phyloP scores from a whole-genome alignment of 2,329 filamentous ascomycete species.

The Onygenales sp. region DNA sequence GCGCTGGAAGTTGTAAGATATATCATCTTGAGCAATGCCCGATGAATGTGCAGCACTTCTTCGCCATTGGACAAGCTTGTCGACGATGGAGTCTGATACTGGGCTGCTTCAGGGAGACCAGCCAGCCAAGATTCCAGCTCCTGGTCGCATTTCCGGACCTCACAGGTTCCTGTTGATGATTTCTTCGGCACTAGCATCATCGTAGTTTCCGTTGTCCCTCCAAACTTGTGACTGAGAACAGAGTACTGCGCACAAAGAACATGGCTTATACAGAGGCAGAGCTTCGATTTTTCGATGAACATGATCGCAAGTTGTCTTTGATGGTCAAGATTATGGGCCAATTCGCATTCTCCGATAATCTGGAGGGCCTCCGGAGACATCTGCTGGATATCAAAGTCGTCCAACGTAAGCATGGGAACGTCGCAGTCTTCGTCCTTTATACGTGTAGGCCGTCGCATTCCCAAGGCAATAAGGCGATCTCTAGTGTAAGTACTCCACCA shows the following conservation, averaged over 20 bases:
- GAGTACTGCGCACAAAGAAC: slow-evolving; percentile 89
- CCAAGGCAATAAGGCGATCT: slow-evolving; percentile 81
- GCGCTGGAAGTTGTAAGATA: slow-evolving; percentile 88
- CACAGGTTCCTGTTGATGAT: slow-evolving; percentile 67
- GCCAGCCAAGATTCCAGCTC: slow-evolving; percentile 71
- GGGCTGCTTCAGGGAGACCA: slow-evolving; percentile 60
- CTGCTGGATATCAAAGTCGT: slow-evolving; percentile 70
- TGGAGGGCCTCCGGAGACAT: slow-evolving; percentile 59
- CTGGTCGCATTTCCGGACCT: slow-evolving; percentile 68
- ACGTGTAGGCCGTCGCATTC: slow-evolving; percentile 84
- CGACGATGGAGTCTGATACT: slow-evolving; percentile 56
- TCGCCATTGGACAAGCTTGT: slow-evolving; percentile 41
- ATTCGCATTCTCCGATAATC: slow-evolving; percentile 59
- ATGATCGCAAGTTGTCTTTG: slow-evolving; percentile 73
- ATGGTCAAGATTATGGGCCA: slow-evolving; percentile 61
- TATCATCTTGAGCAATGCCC: slow-evolving; percentile 84
- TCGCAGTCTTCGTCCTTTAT: slow-evolving; percentile 93
- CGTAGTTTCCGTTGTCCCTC: slow-evolving; percentile 60
- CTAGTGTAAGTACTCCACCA: slow-evolving; percentile 99
- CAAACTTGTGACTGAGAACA: slow-evolving; percentile 70
- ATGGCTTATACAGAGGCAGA: slow-evolving; percentile 80
- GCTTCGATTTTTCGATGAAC: slow-evolving; percentile 85
- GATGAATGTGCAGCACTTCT: slow-evolving; percentile 55
- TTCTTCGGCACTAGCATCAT: slow-evolving; percentile 93
- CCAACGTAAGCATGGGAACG: slow-evolving; percentile 75